Conservation (phyloP, 495 filamentous ascomycete species). For the Terfezia claveryi region DNA sequence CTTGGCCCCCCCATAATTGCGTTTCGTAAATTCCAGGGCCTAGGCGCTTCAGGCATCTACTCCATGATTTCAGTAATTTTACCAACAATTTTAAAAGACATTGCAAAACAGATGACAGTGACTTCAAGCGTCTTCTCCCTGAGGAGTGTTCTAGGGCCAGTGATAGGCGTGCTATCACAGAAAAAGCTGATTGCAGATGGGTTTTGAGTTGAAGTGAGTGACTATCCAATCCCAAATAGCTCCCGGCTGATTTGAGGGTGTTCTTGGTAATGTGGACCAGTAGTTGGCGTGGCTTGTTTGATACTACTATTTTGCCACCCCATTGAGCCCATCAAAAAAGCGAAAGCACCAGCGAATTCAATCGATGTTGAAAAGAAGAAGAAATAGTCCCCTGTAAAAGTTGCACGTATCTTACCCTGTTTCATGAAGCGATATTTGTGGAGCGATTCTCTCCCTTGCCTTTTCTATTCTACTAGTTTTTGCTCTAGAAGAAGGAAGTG, state of each 20-base stretch:
- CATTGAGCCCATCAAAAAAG: too few relatives aligned
- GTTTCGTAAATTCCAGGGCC: constrained; percentile 32
- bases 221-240: neutral
- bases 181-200: constrained; percentile 1
- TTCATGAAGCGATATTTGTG: constrained; percentile 31
- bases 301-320: too few relatives aligned
- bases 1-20: constrained; percentile 25
- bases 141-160: constrained; percentile 23
- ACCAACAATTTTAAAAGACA: constrained; percentile 25
- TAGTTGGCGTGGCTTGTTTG: too few relatives aligned
- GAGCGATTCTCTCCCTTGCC: constrained; percentile 30
- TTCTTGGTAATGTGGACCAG: too few relatives aligned
- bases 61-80: constrained; percentile 28
- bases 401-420: too few relatives aligned
- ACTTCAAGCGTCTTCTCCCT: constrained; percentile 28
- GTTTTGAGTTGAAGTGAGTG: constrained; percentile 2
- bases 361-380: too few relatives aligned
- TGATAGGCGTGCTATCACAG: constrained; percentile 26
- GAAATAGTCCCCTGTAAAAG: too few relatives aligned
- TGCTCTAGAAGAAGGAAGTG: constrained; percentile 31
- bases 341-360: too few relatives aligned
- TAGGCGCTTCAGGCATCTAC: constrained; percentile 33
- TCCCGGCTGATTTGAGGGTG: too few relatives aligned
- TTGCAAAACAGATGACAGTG: constrained; percentile 26
- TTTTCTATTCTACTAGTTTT: constrained; percentile 36